Evolutionary conservation across 441 rosid species (phyloP).

Genomic region (Euphorbia schlechtendalii): DNA sequence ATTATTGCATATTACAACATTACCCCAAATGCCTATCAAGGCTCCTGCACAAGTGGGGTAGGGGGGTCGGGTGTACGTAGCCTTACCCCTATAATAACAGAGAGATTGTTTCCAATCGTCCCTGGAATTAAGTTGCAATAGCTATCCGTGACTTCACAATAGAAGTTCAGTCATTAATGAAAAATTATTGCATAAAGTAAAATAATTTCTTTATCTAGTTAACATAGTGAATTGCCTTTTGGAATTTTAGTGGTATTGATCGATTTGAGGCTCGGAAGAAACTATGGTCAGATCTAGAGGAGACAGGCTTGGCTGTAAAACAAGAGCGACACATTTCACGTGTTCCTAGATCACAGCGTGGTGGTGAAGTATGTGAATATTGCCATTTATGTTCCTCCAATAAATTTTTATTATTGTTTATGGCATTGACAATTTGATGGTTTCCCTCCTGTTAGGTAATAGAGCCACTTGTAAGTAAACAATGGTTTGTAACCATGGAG

Average conservation of each 20-base stretch:
- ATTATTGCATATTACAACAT: conserved; percentile 16
- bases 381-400: conserved; percentile 17
- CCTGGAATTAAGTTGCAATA: too few species aligned
- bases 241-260: conserved; percentile 67
- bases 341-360: conserved; percentile 95
- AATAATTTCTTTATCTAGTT: conserved; percentile 13
- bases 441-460: conserved; percentile 46
- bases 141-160: too few species aligned
- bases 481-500: conserved; percentile 97
- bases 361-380: conserved; percentile 72
- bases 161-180: too few species aligned
- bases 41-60: too few species aligned
- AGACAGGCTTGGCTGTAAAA: conserved; percentile 82
- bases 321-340: conserved; percentile 70
- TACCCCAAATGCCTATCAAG: too few species aligned
- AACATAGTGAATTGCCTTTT: conserved; percentile 19
- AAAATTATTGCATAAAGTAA: conserved; percentile 15
- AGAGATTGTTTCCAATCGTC: too few species aligned
- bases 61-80: too few species aligned
- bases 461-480: conserved; percentile 93
- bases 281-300: conserved; percentile 96
- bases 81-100: too few species aligned
- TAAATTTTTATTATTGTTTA: conserved; percentile 6
- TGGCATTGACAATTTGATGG: conserved; percentile 9
- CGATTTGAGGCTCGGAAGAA: conserved; percentile 87